Percentiles rank a stretch among this genome's conserved stretches.
Evolutionary conservation across 2,329 filamentous ascomycete species (phyloP).

Genomic region (Colletotrichum euphorbiae): DNA sequence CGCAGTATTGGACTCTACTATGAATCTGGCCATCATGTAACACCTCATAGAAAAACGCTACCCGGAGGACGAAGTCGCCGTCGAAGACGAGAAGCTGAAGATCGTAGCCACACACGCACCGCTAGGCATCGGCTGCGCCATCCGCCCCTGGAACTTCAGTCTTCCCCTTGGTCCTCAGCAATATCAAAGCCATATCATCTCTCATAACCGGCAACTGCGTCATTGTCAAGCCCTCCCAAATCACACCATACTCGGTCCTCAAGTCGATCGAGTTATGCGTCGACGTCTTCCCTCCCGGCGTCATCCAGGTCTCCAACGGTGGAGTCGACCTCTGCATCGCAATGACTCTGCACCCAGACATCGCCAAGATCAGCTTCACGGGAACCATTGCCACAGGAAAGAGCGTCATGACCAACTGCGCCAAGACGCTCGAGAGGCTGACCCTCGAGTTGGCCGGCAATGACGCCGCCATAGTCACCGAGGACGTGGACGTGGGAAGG

Average conservation of each 20-base stretch:
- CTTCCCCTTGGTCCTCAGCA: conserved; percentile 59
- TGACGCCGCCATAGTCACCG: conserved; percentile 64
- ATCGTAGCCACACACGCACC: conserved; percentile 58
- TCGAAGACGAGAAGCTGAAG: conserved; percentile 56
- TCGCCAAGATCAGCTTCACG: conserved; percentile 70
- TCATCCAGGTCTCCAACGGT: conserved; percentile 66
- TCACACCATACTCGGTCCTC: conserved; percentile 63
- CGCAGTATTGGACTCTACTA: background rate
- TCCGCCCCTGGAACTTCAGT: conserved; percentile 74
- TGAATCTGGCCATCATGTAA: background rate
- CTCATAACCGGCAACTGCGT: conserved; percentile 65
- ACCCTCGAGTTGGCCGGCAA: conserved; percentile 68
- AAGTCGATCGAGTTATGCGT: conserved; percentile 64
- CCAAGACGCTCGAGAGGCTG: conserved; percentile 64
- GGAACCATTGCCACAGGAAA: conserved; percentile 65
- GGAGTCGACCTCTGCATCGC: conserved; percentile 64
- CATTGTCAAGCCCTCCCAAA: conserved; percentile 64
- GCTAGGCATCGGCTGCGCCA: conserved; percentile 64
- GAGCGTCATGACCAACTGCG: conserved; percentile 60
- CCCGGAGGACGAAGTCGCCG: conserved; percentile 59
- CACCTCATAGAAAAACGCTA: conserved; percentile 46
- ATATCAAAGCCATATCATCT: conserved; percentile 62
- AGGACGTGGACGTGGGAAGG: conserved; percentile 62
- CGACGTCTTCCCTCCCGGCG: conserved; percentile 64
- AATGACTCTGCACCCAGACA: conserved; percentile 65